Percentiles rank a stretch among this genome's conserved stretches.
phyloP scores from a whole-genome alignment of 495 filamentous ascomycete genomes.

The Cladorrhinum samala region DNA sequence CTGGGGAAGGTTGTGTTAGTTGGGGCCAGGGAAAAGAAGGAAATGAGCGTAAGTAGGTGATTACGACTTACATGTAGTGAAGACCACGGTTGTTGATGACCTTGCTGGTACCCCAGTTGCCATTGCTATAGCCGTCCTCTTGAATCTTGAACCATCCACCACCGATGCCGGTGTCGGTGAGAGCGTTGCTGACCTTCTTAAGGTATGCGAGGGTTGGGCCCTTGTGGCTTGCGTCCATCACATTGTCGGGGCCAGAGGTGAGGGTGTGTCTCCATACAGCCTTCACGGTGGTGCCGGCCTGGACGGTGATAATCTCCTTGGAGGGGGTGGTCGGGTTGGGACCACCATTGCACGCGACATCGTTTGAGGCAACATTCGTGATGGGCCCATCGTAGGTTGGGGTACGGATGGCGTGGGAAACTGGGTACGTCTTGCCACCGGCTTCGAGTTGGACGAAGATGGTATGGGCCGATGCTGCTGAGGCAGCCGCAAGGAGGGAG shows the following conservation, averaged over 20 bases:
- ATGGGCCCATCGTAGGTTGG: conserved; percentile 45
- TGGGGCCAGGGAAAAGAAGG: neutral
- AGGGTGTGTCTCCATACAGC: conserved; percentile 47
- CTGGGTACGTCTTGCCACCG: conserved; percentile 29
- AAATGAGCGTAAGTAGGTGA: neutral
- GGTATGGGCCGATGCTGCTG: conserved; percentile 45
- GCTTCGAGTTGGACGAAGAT: conserved; percentile 50
- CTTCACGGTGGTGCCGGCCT: conserved; percentile 42
- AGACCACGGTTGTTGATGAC: conserved; percentile 40
- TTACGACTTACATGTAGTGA: conserved; percentile 33
- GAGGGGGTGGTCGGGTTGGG: conserved; percentile 47
- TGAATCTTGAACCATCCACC: conserved; percentile 40
- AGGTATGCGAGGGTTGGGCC: conserved; percentile 46
- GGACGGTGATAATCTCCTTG: conserved; percentile 40
- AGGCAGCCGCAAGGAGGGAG: conserved; percentile 25
- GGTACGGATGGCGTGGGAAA: conserved; percentile 32
- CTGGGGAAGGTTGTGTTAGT: too few species aligned
- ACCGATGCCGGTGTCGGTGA: conserved; percentile 38
- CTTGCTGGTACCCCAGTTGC: conserved; percentile 37
- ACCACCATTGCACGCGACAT: conserved; percentile 51
- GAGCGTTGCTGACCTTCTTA: conserved; percentile 44
- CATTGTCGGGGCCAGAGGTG: conserved; percentile 38
- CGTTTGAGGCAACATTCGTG: conserved; percentile 43
- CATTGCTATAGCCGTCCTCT: conserved; percentile 27
- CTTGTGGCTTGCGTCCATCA: conserved; percentile 46